Evolutionary conservation across 495 filamentous ascomycete genomes (phyloP).

Genomic region (Xylaria bambusicola): DNA sequence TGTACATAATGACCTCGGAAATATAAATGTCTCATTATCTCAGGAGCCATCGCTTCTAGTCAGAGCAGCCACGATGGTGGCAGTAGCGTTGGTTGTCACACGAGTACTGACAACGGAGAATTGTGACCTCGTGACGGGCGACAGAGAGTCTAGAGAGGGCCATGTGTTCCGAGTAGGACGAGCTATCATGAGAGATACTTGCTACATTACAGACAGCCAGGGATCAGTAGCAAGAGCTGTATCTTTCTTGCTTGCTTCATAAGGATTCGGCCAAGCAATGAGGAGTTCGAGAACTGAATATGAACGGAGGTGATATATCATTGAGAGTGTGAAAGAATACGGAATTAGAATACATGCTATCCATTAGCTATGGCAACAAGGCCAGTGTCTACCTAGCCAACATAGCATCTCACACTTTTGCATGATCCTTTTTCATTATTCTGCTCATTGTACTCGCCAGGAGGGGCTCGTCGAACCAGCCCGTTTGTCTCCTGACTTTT

Average conservation of each 20-base stretch:
- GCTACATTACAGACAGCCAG: not conserved
- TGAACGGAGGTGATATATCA: too few relatives aligned
- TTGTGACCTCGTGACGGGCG: slow-evolving; percentile 28
- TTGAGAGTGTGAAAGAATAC: too few relatives aligned
- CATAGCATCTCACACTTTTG: too few relatives aligned
- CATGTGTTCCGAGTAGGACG: slow-evolving; percentile 36
- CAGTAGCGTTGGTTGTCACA: slow-evolving; percentile 20
- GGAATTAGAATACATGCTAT: too few relatives aligned
- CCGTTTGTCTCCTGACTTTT: too few relatives aligned
- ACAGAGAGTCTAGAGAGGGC: slow-evolving; percentile 15
- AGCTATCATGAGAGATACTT: not conserved
- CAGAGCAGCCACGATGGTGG: not conserved
- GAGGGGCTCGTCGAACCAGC: too few relatives aligned
- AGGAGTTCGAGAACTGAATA: too few relatives aligned
- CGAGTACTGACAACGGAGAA: slow-evolving; percentile 30
- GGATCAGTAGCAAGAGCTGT: not conserved
- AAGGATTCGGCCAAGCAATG: too few relatives aligned
- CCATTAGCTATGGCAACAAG: too few relatives aligned
- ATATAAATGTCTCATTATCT: slow-evolving; percentile 28
- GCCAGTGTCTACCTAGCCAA: too few relatives aligned
- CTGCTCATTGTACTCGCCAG: too few relatives aligned
- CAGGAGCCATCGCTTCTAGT: slow-evolving; percentile 26
- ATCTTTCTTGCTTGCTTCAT: not conserved
- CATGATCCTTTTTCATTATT: too few relatives aligned
- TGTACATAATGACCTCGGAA: slow-evolving; percentile 38